phyloP scores from a whole-genome alignment of 352 stramenopile species.

The Phytophthora agathidicida region DNA sequence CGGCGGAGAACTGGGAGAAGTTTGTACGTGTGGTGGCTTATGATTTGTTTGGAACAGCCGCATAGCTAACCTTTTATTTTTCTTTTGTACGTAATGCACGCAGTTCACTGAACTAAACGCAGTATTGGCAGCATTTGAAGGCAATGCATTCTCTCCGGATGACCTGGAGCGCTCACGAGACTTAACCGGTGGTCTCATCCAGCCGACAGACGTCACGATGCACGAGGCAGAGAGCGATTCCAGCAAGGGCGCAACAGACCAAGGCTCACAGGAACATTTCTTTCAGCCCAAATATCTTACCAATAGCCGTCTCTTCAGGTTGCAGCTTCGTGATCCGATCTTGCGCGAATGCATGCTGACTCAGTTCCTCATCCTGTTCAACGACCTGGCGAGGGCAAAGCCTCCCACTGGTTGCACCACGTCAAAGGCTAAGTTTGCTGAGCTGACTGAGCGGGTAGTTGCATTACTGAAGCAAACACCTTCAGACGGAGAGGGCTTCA shows the following conservation, averaged over 20 bases:
- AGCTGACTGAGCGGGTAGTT: constrained; percentile 76
- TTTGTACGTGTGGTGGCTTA: constrained; percentile 67
- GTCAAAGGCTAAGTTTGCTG: constrained; percentile 62
- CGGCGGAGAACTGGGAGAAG: constrained; percentile 74
- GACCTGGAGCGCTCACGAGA: constrained; percentile 77
- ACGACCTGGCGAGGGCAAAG: constrained; percentile 69
- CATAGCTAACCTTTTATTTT: constrained; percentile 3
- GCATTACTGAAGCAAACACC: constrained; percentile 86
- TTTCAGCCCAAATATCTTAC: constrained; percentile 94
- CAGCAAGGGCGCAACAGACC: constrained; percentile 14
- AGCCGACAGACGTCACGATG: constrained; percentile 25
- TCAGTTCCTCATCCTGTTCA: constrained; percentile 87
- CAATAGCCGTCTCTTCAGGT: constrained; percentile 90
- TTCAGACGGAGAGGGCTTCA: constrained; percentile 86
- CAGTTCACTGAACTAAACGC: constrained; percentile 82
- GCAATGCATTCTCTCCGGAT: constrained; percentile 84
- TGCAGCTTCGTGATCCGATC: constrained; percentile 91
- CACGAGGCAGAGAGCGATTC: constrained; percentile 15
- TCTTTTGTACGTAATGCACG: background rate
- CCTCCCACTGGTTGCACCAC: constrained; percentile 51
- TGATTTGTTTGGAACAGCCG: background rate
- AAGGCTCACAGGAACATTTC: constrained; percentile 69
- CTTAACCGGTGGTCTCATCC: constrained; percentile 28
- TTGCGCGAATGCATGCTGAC: constrained; percentile 90
- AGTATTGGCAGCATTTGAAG: constrained; percentile 84